Base-by-base conservation (phyloP, 2,329 filamentous ascomycete species). In the Ophiostoma sp. region DNA sequence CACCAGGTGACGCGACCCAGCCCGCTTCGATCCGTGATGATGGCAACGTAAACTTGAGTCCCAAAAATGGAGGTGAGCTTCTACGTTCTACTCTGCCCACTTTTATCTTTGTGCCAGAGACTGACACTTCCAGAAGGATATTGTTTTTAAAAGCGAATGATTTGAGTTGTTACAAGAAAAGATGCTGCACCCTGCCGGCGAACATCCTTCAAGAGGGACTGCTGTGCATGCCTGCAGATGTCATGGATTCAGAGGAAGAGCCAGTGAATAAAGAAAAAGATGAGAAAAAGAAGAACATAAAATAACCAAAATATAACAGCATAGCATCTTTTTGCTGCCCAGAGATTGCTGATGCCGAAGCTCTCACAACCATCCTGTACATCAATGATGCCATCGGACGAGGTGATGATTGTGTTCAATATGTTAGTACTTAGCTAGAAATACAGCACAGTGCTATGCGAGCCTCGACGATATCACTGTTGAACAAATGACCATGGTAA, bases 11-110 rank as follows among this genome's bases (percentile, higher is more conserved):
- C 81, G 76, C 84, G 82, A 77, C 86, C 86, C 74, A 89, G 87
- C 81, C 87, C 87, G 81, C 86, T 89, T 81, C 87, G 86, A 81
- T 84, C 84, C 80, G 83, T 87, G 80, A 87, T 84, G 86, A 87
- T 81, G 83, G 81, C 82, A 78, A 81, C 81, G 84, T 86, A 81
- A 84, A 82, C 77, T 76, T 67, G 67, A 69, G 69, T 68, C 68
- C 41, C n/a, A 16, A 63, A 68, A 62, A 62, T 45, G 69, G 49
- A 41, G 44, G 60, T n/a, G 18, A 2, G 27, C 16, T 27, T 45
- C 14, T 62, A 5, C 38, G 4, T 18, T 27, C 27, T 18, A 2
- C 8, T 9, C 9, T 11, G 1, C 12, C 27, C n/a, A 9, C 11
- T 42, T 63, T 7, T 3, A 7, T 14, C 2, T 3, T 9, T 40